These are phyloP conservation scores for Kluyveromyces sp. DNA, from an alignment of 1,139 yeast species.

Conservation along the genomic window DNA sequence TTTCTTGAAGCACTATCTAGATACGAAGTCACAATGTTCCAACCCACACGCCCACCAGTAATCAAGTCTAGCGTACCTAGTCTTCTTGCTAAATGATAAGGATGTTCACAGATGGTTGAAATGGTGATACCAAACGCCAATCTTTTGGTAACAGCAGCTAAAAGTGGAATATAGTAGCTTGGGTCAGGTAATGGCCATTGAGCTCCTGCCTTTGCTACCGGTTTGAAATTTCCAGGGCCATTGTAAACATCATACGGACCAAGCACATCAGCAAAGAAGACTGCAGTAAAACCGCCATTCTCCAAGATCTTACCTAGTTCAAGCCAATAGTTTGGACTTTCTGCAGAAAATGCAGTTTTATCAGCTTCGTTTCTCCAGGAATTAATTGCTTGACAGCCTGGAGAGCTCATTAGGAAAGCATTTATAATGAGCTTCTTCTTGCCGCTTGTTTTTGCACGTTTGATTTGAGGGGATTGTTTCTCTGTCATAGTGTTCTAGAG, in stretches of 20 bases:
- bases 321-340: constrained; percentile 40
- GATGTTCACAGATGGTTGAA: constrained; percentile 39
- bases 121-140: constrained; percentile 39
- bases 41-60: constrained; percentile 40
- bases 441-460: not conserved
- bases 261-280: constrained; percentile 42
- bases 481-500: too few relatives aligned
- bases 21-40: constrained; percentile 39
- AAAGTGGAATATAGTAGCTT: constrained; percentile 35
- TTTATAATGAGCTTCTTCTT: constrained; percentile 12
- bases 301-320: constrained; percentile 39
- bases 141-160: constrained; percentile 38
- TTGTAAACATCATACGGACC: constrained; percentile 41
- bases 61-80: constrained; percentile 39
- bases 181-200: constrained; percentile 41
- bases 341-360: constrained; percentile 29
- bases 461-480: too few relatives aligned
- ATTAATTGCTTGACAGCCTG: constrained; percentile 17
- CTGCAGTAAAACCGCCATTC: constrained; percentile 38
- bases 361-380: constrained; percentile 39
- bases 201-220: constrained; percentile 38
- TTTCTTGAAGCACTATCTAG: constrained; percentile 38
- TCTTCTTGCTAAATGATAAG: constrained; percentile 40
- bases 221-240: constrained; percentile 35
- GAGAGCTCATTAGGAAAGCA: constrained; percentile 16